Evolutionary conservation across 1,284 basidiomycete genomes (phyloP).

Genomic region (Ganoderma meredithae): DNA sequence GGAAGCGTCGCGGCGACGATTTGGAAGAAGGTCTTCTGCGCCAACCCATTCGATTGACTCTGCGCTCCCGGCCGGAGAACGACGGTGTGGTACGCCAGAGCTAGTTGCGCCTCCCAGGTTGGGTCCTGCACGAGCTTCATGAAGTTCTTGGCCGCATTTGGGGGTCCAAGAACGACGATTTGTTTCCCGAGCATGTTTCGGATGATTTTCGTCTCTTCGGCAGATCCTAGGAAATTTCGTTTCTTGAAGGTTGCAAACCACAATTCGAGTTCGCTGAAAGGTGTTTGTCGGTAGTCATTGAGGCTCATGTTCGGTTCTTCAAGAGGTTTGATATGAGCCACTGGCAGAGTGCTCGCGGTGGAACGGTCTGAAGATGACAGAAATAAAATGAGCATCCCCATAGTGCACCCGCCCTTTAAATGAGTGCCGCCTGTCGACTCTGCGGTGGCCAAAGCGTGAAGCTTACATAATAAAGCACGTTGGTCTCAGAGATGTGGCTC

Average conservation of each 20-base stretch:
- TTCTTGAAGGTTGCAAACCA: neutral
- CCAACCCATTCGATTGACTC: neutral
- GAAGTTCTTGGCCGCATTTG: neutral
- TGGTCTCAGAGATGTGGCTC: no score
- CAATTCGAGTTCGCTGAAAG: neutral
- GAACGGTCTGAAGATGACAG: neutral
- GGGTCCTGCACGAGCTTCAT: neutral
- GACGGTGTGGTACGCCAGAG: neutral
- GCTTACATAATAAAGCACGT: no score
- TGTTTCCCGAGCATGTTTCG: neutral
- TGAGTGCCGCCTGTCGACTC: neutral
- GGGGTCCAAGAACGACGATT: neutral
- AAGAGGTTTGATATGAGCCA: neutral
- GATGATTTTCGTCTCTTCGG: neutral
- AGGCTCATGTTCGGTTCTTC: neutral
- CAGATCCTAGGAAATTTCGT: neutral
- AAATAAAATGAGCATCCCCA: neutral
- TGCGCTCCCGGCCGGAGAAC: neutral
- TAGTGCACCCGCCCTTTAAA: neutral
- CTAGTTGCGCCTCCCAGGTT: neutral
- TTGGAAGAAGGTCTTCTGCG: neutral
- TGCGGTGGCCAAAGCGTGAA: neutral
- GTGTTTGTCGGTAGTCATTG: neutral
- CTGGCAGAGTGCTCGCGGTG: neutral
- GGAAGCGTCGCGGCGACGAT: neutral